phyloP scores from a whole-genome alignment of 2,329 filamentous ascomycete genomes.

The Pestalotiopsis fici region DNA sequence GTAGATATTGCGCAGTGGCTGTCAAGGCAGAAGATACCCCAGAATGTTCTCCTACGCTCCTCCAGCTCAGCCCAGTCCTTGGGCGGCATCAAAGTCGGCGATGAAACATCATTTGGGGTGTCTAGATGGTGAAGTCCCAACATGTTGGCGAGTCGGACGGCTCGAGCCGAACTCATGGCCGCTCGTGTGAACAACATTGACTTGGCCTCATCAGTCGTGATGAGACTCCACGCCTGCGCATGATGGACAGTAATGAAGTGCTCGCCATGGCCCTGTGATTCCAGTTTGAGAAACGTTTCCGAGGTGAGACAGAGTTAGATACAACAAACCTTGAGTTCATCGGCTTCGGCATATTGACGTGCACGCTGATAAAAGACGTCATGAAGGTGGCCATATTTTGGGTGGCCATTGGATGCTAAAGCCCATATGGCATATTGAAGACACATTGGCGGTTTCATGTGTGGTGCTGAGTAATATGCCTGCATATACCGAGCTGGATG shows the following conservation, averaged over 20 bases:
- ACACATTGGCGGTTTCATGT: slow-evolving; percentile 78
- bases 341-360: slow-evolving; percentile 78
- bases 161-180: slow-evolving; percentile 77
- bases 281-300: neutral
- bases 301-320: neutral
- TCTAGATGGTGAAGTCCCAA: slow-evolving; percentile 66
- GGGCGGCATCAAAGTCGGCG: slow-evolving; percentile 72
- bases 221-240: slow-evolving; percentile 77
- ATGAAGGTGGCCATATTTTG: slow-evolving; percentile 51
- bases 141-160: slow-evolving; percentile 73
- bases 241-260: slow-evolving; percentile 76
- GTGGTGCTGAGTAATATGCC: slow-evolving; percentile 69
- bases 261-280: slow-evolving; percentile 69
- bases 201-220: slow-evolving; percentile 80
- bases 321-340: slow-evolving; percentile 71
- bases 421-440: slow-evolving; percentile 90
- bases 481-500: slow-evolving; percentile 76
- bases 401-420: slow-evolving; percentile 73
- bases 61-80: slow-evolving; percentile 80
- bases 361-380: slow-evolving; percentile 81
- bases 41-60: slow-evolving; percentile 83
- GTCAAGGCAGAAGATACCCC: slow-evolving; percentile 81
- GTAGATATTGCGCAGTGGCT: slow-evolving; percentile 86
- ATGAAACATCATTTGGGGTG: slow-evolving; percentile 34
- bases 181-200: slow-evolving; percentile 83